These are phyloP conservation scores for Austroboletus festivus DNA, from an alignment of 768 basidiomycete genomes.

Conservation along the genomic window DNA sequence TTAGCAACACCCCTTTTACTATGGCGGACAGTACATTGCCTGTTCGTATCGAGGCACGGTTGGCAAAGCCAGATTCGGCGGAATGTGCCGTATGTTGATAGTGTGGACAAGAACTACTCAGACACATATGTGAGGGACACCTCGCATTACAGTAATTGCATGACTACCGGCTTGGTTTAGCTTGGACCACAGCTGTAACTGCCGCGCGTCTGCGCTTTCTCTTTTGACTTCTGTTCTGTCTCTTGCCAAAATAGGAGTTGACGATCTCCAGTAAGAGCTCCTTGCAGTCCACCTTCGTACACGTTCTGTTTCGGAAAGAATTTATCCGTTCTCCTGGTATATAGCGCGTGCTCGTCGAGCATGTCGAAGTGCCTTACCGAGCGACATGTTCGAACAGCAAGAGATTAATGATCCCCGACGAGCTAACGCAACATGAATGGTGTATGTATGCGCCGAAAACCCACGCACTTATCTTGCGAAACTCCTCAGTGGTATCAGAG, in stretches of 20 bases:
- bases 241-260: slow-evolving; percentile 14
- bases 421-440: slow-evolving; percentile 8
- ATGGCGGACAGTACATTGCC: slow-evolving; percentile 43
- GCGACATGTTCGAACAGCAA: slow-evolving; percentile 19
- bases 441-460: background rate
- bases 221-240: slow-evolving; percentile 20
- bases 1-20: slow-evolving; percentile 46
- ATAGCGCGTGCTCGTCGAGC: slow-evolving; percentile 18
- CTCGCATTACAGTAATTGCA: background rate
- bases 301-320: slow-evolving; percentile 30
- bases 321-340: slow-evolving; percentile 16
- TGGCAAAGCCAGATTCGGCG: slow-evolving; percentile 35
- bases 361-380: too few relatives aligned
- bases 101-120: background rate
- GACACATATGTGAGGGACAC: too few relatives aligned
- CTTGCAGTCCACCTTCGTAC: slow-evolving; percentile 26
- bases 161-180: too few relatives aligned
- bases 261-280: slow-evolving; percentile 26
- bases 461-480: slow-evolving; percentile 12
- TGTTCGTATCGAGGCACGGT: slow-evolving; percentile 44
- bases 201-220: slow-evolving; percentile 14
- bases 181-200: background rate
- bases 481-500: slow-evolving; percentile 12
- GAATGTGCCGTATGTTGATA: slow-evolving; percentile 48
- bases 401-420: slow-evolving; percentile 29